Conservation (phyloP, 108 stramenopile genomes). For the Discostella stelligeroides region DNA sequence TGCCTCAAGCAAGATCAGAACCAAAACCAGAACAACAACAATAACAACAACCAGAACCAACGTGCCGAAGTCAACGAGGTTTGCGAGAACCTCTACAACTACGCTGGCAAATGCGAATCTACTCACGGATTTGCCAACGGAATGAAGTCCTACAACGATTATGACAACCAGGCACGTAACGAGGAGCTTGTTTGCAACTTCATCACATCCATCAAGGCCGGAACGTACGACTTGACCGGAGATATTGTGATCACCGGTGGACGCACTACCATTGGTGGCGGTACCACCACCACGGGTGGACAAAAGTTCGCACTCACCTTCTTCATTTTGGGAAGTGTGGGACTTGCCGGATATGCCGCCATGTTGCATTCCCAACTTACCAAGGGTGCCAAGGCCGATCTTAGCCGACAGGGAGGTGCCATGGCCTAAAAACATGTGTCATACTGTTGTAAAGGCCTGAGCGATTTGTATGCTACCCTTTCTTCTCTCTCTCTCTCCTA, state of each 20-base stretch:
- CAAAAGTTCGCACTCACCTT: conserved; percentile 88
- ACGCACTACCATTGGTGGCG: conserved; percentile 45
- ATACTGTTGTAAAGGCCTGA: too few species aligned
- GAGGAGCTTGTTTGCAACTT: conserved; percentile 78
- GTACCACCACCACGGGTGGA: conserved; percentile 64
- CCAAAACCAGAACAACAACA: conserved; percentile 36
- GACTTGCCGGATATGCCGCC: conserved; percentile 83
- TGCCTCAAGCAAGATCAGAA: conserved; percentile 50
- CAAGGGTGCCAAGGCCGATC: conserved; percentile 66
- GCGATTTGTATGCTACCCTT: too few species aligned
- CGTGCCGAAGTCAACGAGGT: conserved; percentile 61
- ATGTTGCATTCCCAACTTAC: conserved; percentile 87
- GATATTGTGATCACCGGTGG: conserved; percentile 58
- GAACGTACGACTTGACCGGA: conserved; percentile 37
- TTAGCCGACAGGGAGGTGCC: conserved; percentile 65
- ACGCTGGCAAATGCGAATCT: conserved; percentile 84
- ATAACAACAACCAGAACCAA: conserved; percentile 38
- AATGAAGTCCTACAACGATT: conserved; percentile 53
- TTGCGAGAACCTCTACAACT: conserved; percentile 74
- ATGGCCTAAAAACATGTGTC: conserved; percentile 71
- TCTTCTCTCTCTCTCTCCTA: too few species aligned
- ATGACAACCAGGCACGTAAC: conserved; percentile 68
- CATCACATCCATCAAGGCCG: conserved; percentile 35
- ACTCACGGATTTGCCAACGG: conserved; percentile 70
- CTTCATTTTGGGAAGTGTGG: conserved; percentile 81